Evolutionary conservation across 176 grass and related monocot species (phyloP), one percentile per base, ranked within the genome.

Genomic region (Poa pratensis): DNA sequence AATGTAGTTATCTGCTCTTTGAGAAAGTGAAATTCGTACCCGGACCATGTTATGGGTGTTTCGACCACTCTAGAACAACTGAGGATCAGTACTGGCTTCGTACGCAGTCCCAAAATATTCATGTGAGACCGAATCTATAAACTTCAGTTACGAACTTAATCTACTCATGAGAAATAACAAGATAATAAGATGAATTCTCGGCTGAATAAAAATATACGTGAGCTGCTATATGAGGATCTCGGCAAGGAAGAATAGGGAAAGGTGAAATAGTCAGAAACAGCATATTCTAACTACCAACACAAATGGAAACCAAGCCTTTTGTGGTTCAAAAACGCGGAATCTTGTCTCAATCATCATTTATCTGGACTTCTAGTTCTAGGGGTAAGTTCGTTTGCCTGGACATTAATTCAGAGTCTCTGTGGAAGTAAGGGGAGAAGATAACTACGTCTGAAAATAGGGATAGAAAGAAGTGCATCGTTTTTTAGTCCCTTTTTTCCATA

Each of bases 1-100:
- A 13, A 28, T 24, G 61, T 30, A 19, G 32, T 3, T 37, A 68
- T 68, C 18, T 70, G 67, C 22, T 24, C 13, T 75, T 52, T 49
- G 46, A 32, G 23, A 23, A 75, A 75, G 72, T 10, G 46, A 52
- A 74, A 74, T 26, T 74, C 70, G 10, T 74, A 49, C 12, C 37
- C 3, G 23, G 70, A 74, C 24, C 43, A 50, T 46, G 26, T 48
- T 73, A 22, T 45, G 9, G 7, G 23, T 73, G 70, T 73, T 73
- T 66, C 6, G 14, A 66, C 16, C 16, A 9, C 28, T 66, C 1
- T 7, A 50, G 2, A 73, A 15, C 43, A 73, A 73, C 24, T 49
- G 48, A 9, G 45, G 70, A 32, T 32, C 30, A 32, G 34, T 17
- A 17, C 43, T 50, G 6, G 23, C 70, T 73, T 49, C 13, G 3